Evolutionary conservation across 768 basidiomycete genomes (phyloP).

Genomic region (Polyporus arcularius): DNA sequence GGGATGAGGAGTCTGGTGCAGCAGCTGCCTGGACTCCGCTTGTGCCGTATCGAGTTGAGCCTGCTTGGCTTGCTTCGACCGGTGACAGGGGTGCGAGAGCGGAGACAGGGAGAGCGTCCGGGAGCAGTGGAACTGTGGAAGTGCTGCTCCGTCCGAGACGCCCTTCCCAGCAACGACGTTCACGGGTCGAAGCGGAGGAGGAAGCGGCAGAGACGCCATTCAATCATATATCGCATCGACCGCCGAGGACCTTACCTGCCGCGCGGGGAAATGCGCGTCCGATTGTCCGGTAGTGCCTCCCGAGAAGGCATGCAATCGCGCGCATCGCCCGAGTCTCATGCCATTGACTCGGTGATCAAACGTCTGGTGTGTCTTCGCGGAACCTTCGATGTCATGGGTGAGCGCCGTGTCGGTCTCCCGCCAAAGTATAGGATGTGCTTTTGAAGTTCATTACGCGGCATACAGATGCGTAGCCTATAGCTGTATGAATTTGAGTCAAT

Average conservation of each 20-base stretch:
- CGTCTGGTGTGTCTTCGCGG: conserved; percentile 5
- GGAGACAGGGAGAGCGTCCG: neutral
- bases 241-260: neutral
- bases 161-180: neutral
- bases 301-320: conserved; percentile 1
- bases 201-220: neutral
- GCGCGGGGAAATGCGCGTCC: conserved; percentile 7
- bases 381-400: conserved; percentile 1
- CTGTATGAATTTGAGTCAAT: neutral
- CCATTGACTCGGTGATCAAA: conserved; percentile 21
- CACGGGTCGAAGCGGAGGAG: neutral
- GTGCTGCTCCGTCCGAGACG: neutral
- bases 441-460: neutral
- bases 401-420: neutral
- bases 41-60: neutral
- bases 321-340: conserved; percentile 11
- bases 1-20: conserved; percentile 10
- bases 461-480: too few relatives aligned
- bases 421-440: neutral
- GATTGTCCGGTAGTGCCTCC: neutral
- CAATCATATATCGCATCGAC: neutral
- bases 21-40: neutral
- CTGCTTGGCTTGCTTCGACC: neutral
- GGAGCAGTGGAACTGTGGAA: neutral
- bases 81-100: neutral